Evolutionary conservation across 768 basidiomycete species (phyloP).

Genomic region (Lepiota venenata): DNA sequence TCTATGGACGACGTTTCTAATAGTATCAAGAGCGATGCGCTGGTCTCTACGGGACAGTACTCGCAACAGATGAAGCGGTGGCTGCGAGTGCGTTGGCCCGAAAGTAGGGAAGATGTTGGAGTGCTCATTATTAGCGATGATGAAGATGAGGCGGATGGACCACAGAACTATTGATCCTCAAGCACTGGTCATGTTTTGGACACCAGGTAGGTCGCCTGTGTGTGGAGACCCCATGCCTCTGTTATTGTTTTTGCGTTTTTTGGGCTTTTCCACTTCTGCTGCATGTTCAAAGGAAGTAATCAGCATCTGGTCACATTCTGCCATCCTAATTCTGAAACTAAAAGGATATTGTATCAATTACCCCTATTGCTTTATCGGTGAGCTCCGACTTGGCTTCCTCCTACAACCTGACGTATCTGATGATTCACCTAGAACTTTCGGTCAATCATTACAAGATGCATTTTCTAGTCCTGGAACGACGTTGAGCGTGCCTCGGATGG

Average conservation of each 20-base stretch:
- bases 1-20: conserved; percentile 10
- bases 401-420: too few species aligned
- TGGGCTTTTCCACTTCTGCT: background rate
- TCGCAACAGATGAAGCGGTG: conserved; percentile 14
- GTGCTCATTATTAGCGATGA: conserved; percentile 52
- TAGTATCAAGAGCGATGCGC: conserved; percentile 6
- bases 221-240: too few species aligned
- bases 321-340: background rate
- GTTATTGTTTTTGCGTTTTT: background rate
- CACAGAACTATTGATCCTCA: background rate
- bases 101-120: conserved; percentile 33
- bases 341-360: background rate
- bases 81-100: conserved; percentile 42
- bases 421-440: background rate
- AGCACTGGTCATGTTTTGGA: background rate
- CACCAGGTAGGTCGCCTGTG: background rate
- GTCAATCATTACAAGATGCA: too few species aligned
- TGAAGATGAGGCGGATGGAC: conserved; percentile 33
- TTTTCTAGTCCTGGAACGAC: too few species aligned
- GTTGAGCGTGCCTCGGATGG: too few species aligned
- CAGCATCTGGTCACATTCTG: background rate
- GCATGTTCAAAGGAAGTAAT: background rate
- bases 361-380: background rate
- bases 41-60: conserved; percentile 1
- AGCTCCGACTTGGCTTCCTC: background rate